A percentile compares a stretch with the other conserved stretches of the same genome.
Conservation (phyloP, 2,329 filamentous ascomycete species). For the Penicillium sp. region DNA sequence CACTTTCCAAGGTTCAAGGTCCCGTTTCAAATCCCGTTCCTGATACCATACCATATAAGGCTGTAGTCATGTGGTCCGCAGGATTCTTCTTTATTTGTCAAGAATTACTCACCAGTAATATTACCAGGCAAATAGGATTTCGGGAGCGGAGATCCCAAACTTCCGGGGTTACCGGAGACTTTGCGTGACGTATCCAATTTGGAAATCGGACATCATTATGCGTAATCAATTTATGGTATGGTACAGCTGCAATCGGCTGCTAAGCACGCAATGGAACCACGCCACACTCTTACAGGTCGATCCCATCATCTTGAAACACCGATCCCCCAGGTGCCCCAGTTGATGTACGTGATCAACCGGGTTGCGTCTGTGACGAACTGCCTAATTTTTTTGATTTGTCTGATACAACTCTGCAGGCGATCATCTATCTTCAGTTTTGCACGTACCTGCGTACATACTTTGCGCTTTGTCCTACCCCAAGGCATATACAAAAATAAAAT, state of each 20-base stretch:
- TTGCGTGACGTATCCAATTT: slow-evolving; percentile 9
- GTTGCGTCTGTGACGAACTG: slow-evolving; percentile 4
- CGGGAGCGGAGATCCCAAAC: neutral
- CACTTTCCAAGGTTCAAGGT: neutral
- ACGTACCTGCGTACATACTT: neutral
- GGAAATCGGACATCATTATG: neutral
- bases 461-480: neutral
- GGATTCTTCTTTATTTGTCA: neutral
- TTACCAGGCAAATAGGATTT: neutral
- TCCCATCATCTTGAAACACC: slow-evolving; percentile 19
- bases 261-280: slow-evolving; percentile 21
- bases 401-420: neutral
- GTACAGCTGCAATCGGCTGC: neutral
- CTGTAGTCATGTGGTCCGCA: slow-evolving; percentile 13
- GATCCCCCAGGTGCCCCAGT: slow-evolving; percentile 1
- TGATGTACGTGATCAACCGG: slow-evolving; percentile 22
- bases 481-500: neutral
- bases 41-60: slow-evolving; percentile 9
- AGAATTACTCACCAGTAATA: neutral
- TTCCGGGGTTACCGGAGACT: slow-evolving; percentile 7
- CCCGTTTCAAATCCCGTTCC: slow-evolving; percentile 12
- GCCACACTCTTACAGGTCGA: slow-evolving; percentile 12
- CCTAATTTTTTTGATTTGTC: neutral
- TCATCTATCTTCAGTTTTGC: neutral
- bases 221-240: neutral